phyloP scores from a whole-genome alignment of 2,329 filamentous ascomycete species.

The Verticillium nubilum region DNA sequence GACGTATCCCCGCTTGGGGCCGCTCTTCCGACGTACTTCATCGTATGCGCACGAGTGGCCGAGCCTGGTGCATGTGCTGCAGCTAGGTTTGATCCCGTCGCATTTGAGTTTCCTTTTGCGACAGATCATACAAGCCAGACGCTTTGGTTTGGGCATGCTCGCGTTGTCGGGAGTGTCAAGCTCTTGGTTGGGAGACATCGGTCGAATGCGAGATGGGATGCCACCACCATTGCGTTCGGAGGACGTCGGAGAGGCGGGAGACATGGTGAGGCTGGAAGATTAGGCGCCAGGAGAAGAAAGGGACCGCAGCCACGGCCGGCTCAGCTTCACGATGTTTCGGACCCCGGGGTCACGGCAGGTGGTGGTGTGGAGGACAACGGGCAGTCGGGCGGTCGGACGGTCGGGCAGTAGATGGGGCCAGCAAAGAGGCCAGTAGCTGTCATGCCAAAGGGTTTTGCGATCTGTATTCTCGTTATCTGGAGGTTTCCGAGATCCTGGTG shows the following conservation, averaged over 20 bases:
- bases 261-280: conserved; percentile 5
- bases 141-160: conserved; percentile 73
- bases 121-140: conserved; percentile 92
- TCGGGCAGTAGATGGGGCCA: neutral
- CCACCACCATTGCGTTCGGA: conserved; percentile 11
- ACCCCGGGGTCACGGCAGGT: neutral
- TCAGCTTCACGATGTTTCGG: neutral
- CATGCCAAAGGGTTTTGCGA: neutral
- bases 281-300: neutral
- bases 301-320: neutral
- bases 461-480: neutral
- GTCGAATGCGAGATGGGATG: neutral
- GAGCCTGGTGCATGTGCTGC: conserved; percentile 81
- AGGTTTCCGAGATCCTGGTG: neutral
- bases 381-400: neutral
- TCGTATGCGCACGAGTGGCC: conserved; percentile 87
- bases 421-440: neutral
- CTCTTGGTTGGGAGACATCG: neutral
- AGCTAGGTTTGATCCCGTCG: conserved; percentile 78
- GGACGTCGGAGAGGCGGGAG: conserved; percentile 13
- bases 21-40: conserved; percentile 89
- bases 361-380: neutral
- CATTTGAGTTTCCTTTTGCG: conserved; percentile 88
- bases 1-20: conserved; percentile 89
- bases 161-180: conserved; percentile 41